Evolutionary conservation across 2,329 filamentous ascomycete species (phyloP), one percentile per base, ranked within the genome.

Genomic region (Ceratocystis variospora): DNA sequence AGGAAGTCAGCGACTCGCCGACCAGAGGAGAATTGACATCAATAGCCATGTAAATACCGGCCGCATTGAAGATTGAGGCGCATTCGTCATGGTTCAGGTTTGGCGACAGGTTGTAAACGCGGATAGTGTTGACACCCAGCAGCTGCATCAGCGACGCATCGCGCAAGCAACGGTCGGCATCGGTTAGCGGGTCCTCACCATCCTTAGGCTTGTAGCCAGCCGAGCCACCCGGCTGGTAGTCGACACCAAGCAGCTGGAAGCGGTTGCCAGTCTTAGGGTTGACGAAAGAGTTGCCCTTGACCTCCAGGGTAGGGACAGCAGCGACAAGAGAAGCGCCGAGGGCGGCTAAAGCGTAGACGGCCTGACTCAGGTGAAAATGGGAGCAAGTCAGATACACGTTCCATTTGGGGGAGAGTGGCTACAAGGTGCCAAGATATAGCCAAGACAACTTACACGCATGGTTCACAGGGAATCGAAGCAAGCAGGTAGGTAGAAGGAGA

Each of bases 41-140:
- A 70, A 87, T 78, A 71, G 87, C 75, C 82, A 87, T 84, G 76
- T 87, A 87, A 74, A 87, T 87, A 72, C 84, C 84, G 69, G 84
- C 83, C 31, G 81, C 80, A 70, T 87, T 87, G 78, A 87, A 87
- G 71, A 87, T 85, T 70, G 81, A 85, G 67, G 82, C 84, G 72
- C 85, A 87, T 69, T 81, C 78, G 70, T 87, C 84, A 72, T 87
- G 85, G 77, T 87, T 86, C 69, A 86, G 74, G 71, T 85, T 74
- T 37, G 84, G 85, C 73, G 85, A 80, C 68, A 87, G 74, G 77
- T 87, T 87, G 77, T 87, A 87, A n/a, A 87, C 83, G 62, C 85
- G 85, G 72, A 88, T 84, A 68, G 85, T 79, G 76, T 87, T 87
- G 73, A 87, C 77, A 69, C 85, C 83, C 65, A 87, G 77, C 65